A percentile compares a stretch with the other conserved stretches of the same genome.
Evolutionary conservation across 306 rosid genomes (phyloP).

Genomic region (Styphnolobium japonicum): DNA sequence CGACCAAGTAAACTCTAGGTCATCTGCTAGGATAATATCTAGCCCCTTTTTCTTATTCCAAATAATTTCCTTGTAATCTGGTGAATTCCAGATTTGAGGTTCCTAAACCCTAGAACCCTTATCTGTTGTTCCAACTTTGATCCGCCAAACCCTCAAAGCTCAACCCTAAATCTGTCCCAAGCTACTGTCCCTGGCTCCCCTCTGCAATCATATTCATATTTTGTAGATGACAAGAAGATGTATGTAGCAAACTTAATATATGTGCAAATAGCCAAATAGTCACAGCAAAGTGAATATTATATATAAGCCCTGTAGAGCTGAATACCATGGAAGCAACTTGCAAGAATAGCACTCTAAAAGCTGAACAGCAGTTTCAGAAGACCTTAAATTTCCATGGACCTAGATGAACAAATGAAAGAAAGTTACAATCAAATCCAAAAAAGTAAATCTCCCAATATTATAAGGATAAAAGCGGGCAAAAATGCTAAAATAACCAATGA

Average conservation of each 20-base stretch:
- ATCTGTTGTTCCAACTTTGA: too few relatives aligned
- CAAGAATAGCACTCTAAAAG: conserved; percentile 81
- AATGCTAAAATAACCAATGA: conserved; percentile 10
- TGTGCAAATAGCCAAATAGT: neutral
- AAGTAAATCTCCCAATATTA: neutral
- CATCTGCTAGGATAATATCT: too few relatives aligned
- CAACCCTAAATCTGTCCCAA: too few relatives aligned
- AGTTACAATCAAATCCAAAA: conserved; percentile 19
- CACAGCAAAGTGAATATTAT: conserved; percentile 8
- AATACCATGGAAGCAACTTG: conserved; percentile 83
- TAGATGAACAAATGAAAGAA: conserved; percentile 37
- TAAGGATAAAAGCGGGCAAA: neutral
- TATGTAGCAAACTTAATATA: neutral
- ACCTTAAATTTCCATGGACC: conserved; percentile 51
- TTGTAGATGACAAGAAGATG: neutral
- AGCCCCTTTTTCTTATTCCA: too few relatives aligned
- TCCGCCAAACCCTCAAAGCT: too few relatives aligned
- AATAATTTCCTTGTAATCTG: too few relatives aligned
- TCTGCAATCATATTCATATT: neutral
- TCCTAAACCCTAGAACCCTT: too few relatives aligned
- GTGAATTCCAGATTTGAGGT: too few relatives aligned
- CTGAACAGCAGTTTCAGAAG: conserved; percentile 47
- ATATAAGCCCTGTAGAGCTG: conserved; percentile 5
- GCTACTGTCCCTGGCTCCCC: too few relatives aligned
- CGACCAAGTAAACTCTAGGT: too few relatives aligned